Evolutionary conservation across 306 rosid species (phyloP).

Genomic region (Trifolium repens): DNA sequence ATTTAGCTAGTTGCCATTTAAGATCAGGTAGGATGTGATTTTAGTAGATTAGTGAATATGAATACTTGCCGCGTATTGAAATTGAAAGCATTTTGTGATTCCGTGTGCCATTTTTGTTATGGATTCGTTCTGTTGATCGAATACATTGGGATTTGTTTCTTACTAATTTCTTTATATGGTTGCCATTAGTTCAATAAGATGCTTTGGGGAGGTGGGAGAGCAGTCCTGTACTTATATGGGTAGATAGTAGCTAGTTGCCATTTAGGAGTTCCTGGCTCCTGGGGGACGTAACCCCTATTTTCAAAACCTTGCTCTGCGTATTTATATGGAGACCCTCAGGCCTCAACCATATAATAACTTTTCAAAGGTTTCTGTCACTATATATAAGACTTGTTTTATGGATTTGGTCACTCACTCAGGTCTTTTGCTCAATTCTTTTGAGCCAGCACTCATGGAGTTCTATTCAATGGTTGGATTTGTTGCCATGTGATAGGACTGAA

Average conservation of each 20-base stretch:
- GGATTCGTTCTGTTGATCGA: slow-evolving; percentile 5
- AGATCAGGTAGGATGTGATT: slow-evolving; percentile 1
- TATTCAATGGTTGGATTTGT: not conserved
- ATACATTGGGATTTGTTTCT: not conserved
- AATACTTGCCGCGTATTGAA: not conserved
- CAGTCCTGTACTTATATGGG: slow-evolving; percentile 1
- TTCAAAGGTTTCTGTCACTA: slow-evolving; percentile 1
- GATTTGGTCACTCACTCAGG: not conserved
- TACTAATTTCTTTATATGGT: not conserved
- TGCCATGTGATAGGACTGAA: not conserved
- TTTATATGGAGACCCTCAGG: slow-evolving; percentile 29
- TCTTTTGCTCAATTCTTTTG: slow-evolving; percentile 1
- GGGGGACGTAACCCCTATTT: not conserved
- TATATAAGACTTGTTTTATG: not conserved
- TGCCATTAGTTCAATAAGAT: slow-evolving; percentile 5
- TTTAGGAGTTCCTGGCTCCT: slow-evolving; percentile 23
- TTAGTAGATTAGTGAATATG: slow-evolving; percentile 24
- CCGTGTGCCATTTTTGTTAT: not conserved
- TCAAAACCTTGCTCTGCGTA: slow-evolving; percentile 13
- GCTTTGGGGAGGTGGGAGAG: not conserved
- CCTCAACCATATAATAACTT: slow-evolving; percentile 16
- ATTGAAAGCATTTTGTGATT: slow-evolving; percentile 11
- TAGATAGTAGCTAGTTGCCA: not conserved
- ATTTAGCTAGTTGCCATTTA: not conserved
- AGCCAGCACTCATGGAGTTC: not conserved